Evolutionary conservation across 1,284 basidiomycete genomes (phyloP).

Genomic region (Leccinum griseonigrum): DNA sequence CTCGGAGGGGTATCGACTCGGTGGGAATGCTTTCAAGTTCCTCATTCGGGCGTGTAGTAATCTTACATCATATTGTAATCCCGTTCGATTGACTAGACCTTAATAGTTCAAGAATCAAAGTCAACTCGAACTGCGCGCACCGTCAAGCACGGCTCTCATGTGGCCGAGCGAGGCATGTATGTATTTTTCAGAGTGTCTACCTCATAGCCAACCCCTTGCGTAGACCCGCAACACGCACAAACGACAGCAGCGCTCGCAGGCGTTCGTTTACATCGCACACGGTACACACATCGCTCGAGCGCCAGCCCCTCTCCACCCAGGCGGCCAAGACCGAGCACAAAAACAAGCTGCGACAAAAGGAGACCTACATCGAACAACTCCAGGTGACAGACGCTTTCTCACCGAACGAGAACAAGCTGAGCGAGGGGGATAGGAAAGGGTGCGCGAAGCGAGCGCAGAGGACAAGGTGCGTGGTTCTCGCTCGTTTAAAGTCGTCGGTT

Average conservation of each 20-base stretch:
- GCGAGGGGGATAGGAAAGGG: constrained; percentile 44
- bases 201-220: no score
- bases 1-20: no score
- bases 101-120: no score
- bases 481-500: neutral
- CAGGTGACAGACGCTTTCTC: constrained; percentile 64
- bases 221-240: constrained; percentile 61
- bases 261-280: constrained; percentile 52
- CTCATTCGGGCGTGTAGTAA: no score
- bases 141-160: no score
- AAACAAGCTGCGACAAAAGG: constrained; percentile 58
- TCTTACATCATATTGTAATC: no score
- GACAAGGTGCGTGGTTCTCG: constrained; percentile 47
- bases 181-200: no score
- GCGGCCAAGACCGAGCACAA: constrained; percentile 60
- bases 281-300: constrained; percentile 56
- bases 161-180: no score
- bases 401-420: constrained; percentile 61
- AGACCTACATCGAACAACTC: constrained; percentile 55
- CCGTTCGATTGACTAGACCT: no score
- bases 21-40: no score
- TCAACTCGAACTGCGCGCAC: no score
- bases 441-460: constrained; percentile 44
- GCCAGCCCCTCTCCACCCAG: constrained; percentile 57
- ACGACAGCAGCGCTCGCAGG: constrained; percentile 57